Conservation (phyloP, 192 early-diverging fungal species). For the Jimgerdemannia flammicorona region DNA sequence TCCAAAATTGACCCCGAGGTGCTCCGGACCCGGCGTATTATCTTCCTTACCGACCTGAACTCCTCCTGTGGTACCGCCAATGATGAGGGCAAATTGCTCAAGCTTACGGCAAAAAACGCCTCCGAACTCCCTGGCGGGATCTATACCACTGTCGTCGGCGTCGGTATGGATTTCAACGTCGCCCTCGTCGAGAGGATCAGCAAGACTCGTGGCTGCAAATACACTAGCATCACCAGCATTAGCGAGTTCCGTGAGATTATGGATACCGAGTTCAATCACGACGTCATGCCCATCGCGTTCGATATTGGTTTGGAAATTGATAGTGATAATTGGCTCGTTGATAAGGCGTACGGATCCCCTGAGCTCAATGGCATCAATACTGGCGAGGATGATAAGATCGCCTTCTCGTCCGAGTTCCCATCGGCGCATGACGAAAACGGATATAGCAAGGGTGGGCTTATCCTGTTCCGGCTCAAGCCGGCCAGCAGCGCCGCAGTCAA, state of each 20-base stretch:
- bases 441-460: background rate
- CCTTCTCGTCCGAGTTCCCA: background rate
- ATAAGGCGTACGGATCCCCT: background rate
- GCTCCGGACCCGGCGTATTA: background rate
- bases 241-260: background rate
- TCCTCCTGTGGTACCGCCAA: background rate
- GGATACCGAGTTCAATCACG: background rate
- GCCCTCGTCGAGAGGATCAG: background rate
- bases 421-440: background rate
- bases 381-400: background rate
- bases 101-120: background rate
- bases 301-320: background rate
- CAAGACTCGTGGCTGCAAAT: background rate
- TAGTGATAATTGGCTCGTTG: background rate
- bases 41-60: background rate
- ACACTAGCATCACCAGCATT: background rate
- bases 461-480: background rate
- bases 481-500: background rate
- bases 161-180: background rate
- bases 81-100: background rate
- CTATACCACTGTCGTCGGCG: background rate
- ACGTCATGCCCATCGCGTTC: background rate
- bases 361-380: background rate
- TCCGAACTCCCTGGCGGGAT: background rate
- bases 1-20: no score